A percentile compares a stretch with the other conserved stretches of the same genome.
Evolutionary conservation across 2,329 filamentous ascomycete species (phyloP).

Genomic region (Cercospora sp.): DNA sequence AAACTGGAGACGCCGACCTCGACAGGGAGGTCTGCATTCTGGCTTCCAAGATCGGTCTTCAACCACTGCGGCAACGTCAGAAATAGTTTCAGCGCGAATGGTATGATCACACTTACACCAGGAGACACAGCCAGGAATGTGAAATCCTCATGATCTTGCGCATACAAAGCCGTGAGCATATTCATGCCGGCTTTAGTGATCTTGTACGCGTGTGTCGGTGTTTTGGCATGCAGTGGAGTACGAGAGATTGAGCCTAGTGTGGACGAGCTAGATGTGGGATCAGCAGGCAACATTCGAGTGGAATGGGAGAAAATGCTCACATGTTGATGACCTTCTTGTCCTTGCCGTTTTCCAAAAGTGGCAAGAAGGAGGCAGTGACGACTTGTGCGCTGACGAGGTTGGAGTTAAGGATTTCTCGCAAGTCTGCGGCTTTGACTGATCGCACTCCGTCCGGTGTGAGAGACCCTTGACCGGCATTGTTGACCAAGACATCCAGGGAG

Average conservation of each 20-base stretch:
- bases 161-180: slow-evolving; percentile 51
- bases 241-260: slow-evolving; percentile 47
- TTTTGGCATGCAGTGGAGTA: slow-evolving; percentile 26
- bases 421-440: slow-evolving; percentile 5
- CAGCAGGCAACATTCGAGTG: neutral
- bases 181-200: slow-evolving; percentile 53
- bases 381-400: slow-evolving; percentile 47
- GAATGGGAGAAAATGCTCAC: slow-evolving; percentile 19
- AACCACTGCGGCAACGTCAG: slow-evolving; percentile 44
- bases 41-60: slow-evolving; percentile 47
- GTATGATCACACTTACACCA: slow-evolving; percentile 42
- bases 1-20: slow-evolving; percentile 44
- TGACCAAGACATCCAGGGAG: slow-evolving; percentile 20
- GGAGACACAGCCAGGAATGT: slow-evolving; percentile 48
- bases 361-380: slow-evolving; percentile 46
- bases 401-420: slow-evolving; percentile 22
- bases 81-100: neutral
- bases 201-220: slow-evolving; percentile 44
- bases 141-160: slow-evolving; percentile 46
- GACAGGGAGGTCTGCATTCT: slow-evolving; percentile 46
- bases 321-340: slow-evolving; percentile 51
- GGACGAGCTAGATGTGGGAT: slow-evolving; percentile 39
- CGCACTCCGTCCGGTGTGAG: slow-evolving; percentile 3
- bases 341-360: slow-evolving; percentile 40
- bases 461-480: slow-evolving; percentile 18